phyloP scores from a whole-genome alignment of 805 yeast genomes.

The Myxozyma kluyveri region DNA sequence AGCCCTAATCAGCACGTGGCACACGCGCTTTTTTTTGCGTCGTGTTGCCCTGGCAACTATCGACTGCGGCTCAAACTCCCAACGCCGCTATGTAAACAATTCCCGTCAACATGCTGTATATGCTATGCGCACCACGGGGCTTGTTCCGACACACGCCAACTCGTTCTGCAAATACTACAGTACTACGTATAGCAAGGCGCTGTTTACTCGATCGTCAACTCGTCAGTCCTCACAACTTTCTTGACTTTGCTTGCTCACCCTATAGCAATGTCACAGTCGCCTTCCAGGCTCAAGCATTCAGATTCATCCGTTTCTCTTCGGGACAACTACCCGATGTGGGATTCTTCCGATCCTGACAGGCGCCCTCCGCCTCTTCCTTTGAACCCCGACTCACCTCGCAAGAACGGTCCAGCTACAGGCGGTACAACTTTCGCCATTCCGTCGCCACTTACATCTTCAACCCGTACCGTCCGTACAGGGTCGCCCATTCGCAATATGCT shows the following conservation, averaged over 20 bases:
- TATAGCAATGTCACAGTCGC: constrained; percentile 2
- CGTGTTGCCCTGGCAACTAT: not conserved
- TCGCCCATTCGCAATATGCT: not conserved
- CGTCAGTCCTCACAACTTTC: not conserved
- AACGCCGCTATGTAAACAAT: not conserved
- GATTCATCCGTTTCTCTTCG: constrained; percentile 33
- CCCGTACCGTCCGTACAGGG: constrained; percentile 10
- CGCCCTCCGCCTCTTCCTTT: constrained; percentile 46
- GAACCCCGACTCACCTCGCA: constrained; percentile 42
- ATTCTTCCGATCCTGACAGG: constrained; percentile 43
- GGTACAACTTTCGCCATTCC: constrained; percentile 1
- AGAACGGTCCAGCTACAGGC: constrained; percentile 16
- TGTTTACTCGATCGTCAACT: not conserved
- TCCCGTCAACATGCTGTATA: not conserved
- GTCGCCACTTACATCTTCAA: constrained; percentile 3
- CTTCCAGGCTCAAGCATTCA: constrained; percentile 30
- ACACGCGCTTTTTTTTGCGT: not conserved
- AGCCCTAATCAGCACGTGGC: not conserved
- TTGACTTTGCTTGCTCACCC: not conserved
- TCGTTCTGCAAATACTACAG: too few species aligned
- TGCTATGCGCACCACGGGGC: too few species aligned
- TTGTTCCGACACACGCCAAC: too few species aligned
- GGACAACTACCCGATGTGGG: constrained; percentile 37
- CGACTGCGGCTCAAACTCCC: not conserved
- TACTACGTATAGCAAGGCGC: too few species aligned